Evolutionary conservation across 441 rosid genomes (phyloP).

Genomic region (Flueggea neowawraea): DNA sequence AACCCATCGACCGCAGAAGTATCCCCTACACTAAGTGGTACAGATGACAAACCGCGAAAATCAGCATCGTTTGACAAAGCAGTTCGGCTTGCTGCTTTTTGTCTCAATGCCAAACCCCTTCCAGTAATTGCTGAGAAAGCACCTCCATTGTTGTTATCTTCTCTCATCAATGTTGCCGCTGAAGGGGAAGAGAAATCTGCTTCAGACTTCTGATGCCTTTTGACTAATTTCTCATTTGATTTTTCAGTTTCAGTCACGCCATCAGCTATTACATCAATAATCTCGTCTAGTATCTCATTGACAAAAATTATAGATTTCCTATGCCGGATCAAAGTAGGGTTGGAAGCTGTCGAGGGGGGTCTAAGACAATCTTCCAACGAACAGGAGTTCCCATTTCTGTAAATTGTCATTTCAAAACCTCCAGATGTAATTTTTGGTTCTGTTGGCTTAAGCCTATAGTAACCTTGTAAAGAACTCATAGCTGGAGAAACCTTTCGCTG

Average conservation of each 20-base stretch:
- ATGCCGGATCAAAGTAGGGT: constrained; percentile 39
- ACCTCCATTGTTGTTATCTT: constrained; percentile 36
- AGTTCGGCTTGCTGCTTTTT: constrained; percentile 40
- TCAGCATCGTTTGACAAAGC: constrained; percentile 26
- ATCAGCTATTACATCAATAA: constrained; percentile 32
- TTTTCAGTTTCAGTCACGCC: constrained; percentile 24
- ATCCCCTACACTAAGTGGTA: constrained; percentile 30
- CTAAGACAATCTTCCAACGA: constrained; percentile 29
- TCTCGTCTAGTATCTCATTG: constrained; percentile 40
- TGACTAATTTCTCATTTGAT: constrained; percentile 37
- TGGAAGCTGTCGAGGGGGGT: constrained; percentile 35
- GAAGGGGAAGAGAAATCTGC: constrained; percentile 27
- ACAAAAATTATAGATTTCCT: constrained; percentile 65
- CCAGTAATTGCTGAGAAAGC: constrained; percentile 37
- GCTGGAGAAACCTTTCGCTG: constrained; percentile 40
- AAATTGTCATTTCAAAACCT: constrained; percentile 43
- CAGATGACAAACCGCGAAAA: constrained; percentile 18
- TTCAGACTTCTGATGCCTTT: constrained; percentile 68
- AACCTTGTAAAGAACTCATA: constrained; percentile 51
- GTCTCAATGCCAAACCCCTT: constrained; percentile 49
- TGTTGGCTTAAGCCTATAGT: constrained; percentile 36
- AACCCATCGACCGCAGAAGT: constrained; percentile 24
- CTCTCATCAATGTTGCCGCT: constrained; percentile 42
- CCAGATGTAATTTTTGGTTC: constrained; percentile 19
- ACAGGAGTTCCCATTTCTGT: constrained; percentile 22